Evolutionary conservation across 345 rosid genomes (phyloP), one percentile per base, ranked within the genome.

Genomic region (Gossypium turneri): DNA sequence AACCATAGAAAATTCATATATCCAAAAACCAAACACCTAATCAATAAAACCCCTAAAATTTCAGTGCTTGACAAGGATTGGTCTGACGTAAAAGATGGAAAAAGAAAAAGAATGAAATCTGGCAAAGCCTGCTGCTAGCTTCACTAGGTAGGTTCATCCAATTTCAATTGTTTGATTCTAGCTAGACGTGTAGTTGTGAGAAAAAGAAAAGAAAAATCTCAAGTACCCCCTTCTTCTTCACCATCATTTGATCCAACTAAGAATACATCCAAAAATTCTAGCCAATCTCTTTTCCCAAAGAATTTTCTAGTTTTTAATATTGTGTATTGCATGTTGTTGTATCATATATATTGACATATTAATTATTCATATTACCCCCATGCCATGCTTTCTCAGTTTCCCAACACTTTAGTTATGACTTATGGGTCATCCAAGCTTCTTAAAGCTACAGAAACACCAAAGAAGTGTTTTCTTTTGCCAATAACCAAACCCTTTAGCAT

Each of bases 401-500:
- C 16, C 5, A 16, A 52, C 45, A 13, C 60, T 50, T 16, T 29
- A 9, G 44, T 29, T 9, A 51, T 70, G 47, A 52, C 45, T 17
- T 51, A 52, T 9, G 45, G 61, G 48, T 17, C 44, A 51, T 52
- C 58, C 17, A 64, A 73, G 57, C 38, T 69, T 24, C 70, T 63
- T 69, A 63, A 64, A 77, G 65, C 68, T 69, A 73, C 70, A 65
- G 47, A 75, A 47, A 77, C 69, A 72, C 78, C 77, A 74, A 69
- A 82, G 65, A 60, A 77, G 71, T 67, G 77, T 67, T 80, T 78
- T 80, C 78, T 82, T 80, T 73, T 80, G 75, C 78, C 72, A 71
- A 79, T 82, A 79, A 65, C 85, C 84, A 85, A 85, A 83, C 78
- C 78, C 86, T 87, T 25, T 79, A 75, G 70, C 76, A 73, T 75